Percentiles rank a stretch among this genome's conserved stretches.
Conservation (phyloP, 2,329 filamentous ascomycete species). For the Sphaerulina populicola region DNA sequence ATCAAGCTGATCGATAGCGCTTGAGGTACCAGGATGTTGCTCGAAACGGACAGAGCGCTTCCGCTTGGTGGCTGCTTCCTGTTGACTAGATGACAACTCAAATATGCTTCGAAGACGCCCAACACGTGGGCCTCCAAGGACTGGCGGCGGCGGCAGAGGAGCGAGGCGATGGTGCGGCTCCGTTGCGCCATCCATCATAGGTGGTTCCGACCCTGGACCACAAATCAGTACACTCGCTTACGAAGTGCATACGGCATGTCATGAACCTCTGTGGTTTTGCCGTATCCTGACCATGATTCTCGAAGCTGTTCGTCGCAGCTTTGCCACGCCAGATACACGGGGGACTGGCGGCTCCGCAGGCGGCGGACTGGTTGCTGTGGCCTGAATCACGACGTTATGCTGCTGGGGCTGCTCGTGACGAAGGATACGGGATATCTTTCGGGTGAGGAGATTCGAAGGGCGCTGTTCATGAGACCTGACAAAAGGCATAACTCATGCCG, state of each 20-base stretch:
- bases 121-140: slow-evolving; percentile 5
- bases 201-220: neutral
- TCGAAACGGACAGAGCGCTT: slow-evolving; percentile 25
- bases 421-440: slow-evolving; percentile 16
- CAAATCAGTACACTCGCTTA: neutral
- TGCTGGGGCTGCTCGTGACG: slow-evolving; percentile 1
- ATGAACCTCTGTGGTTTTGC: neutral
- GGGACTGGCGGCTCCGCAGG: neutral
- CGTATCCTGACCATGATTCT: slow-evolving; percentile 5
- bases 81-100: slow-evolving; percentile 13
- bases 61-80: slow-evolving; percentile 13
- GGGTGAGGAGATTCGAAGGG: neutral
- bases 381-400: neutral
- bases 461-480: slow-evolving; percentile 3
- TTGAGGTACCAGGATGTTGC: slow-evolving; percentile 3
- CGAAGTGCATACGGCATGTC: neutral
- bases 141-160: slow-evolving; percentile 17
- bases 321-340: neutral
- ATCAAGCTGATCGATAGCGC: slow-evolving; percentile 17
- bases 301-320: slow-evolving; percentile 18
- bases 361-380: slow-evolving; percentile 5
- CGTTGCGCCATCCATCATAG: slow-evolving; percentile 16
- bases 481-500: slow-evolving; percentile 9
- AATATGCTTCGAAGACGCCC: slow-evolving; percentile 4
- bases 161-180: slow-evolving; percentile 21